Evolutionary conservation across 139 green algal species (phyloP).

Genomic region (Micromonas commoda): DNA sequence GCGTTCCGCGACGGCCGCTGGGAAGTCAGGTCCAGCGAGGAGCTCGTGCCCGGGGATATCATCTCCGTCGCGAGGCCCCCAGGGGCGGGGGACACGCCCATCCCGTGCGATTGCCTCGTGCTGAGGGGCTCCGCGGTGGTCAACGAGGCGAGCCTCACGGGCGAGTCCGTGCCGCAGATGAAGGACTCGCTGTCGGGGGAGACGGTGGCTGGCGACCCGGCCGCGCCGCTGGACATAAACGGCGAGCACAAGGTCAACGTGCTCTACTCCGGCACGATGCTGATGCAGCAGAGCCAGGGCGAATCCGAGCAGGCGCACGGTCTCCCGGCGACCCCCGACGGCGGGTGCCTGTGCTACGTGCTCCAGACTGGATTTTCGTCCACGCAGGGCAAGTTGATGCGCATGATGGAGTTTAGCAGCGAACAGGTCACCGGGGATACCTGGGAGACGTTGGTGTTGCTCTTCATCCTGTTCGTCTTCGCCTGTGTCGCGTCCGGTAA

Average conservation of each 20-base stretch:
- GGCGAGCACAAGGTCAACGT: conserved; percentile 36
- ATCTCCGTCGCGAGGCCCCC: conserved; percentile 12
- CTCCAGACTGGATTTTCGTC: conserved; percentile 36
- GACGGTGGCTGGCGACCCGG: not conserved
- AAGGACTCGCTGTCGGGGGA: conserved; percentile 22
- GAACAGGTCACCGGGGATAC: conserved; percentile 30
- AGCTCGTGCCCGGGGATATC: conserved; percentile 36
- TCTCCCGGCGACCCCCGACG: conserved; percentile 23
- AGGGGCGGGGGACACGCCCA: not conserved
- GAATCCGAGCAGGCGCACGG: not conserved
- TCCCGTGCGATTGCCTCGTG: conserved; percentile 36
- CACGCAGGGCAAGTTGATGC: conserved; percentile 36
- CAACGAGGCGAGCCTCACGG: conserved; percentile 36
- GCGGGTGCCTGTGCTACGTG: conserved; percentile 35
- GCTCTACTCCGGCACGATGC: conserved; percentile 35
- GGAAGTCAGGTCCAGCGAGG: conserved; percentile 23
- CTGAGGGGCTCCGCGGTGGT: conserved; percentile 32
- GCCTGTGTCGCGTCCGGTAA: conserved; percentile 14
- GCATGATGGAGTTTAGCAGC: conserved; percentile 38
- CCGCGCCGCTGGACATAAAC: conserved; percentile 23
- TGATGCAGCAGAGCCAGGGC: conserved; percentile 33
- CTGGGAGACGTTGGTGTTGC: conserved; percentile 30
- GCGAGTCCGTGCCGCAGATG: conserved; percentile 36
- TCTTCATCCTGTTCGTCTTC: conserved; percentile 34
- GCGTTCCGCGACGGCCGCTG: conserved; percentile 23